Evolutionary conservation across 306 rosid species (phyloP), one percentile per base, ranked within the genome.

Genomic region (Rubus idaeus): DNA sequence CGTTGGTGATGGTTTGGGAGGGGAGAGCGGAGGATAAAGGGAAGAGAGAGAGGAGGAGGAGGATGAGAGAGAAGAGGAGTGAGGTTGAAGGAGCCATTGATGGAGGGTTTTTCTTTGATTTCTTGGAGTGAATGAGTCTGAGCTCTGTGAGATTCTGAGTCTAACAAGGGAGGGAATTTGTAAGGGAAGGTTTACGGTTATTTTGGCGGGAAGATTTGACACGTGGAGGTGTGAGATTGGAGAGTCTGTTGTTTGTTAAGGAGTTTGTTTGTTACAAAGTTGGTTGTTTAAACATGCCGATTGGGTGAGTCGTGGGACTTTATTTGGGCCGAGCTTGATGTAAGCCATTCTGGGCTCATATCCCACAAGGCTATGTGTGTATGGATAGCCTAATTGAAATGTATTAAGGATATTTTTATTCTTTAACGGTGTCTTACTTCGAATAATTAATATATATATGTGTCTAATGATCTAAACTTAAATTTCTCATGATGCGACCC

Each of bases 1-100:
- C 93, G 18, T 87, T 89, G 61, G 83, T 78, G 51, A 90, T 39
- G 75, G 83, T 52, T 26, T 89, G 47, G 18, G 88, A 14, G 26
- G 77, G 83, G 63, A 78, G 67, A 16, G 84, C 52, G 44, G 53
- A 46, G 70, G 86, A 61, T 71, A 74, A 46, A 51, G 81, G 18
- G 71, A 71, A 40, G 50, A 65, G 49, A n/a, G 85, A 78, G 39
- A 80, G 42, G 47, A 75, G 42, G 47, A 75, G 55, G 79, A 75
- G 11, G 66, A 83, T 35, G 71, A 77, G 46, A 52, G 83, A 70
- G 78, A 80, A 13, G 30, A 66, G 37, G 71, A 71, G 37, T 12
- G 76, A 55, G 78, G 52, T 12, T 40, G 66, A 46, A 2, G 88
- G 83, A 66, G 84, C 83, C 94, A 88, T 88, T 53, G 75, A 20